These are phyloP conservation scores for Paraphysoderma sedebokerense DNA, from an alignment of 371 early-diverging fungal species.

Conservation along the genomic window DNA sequence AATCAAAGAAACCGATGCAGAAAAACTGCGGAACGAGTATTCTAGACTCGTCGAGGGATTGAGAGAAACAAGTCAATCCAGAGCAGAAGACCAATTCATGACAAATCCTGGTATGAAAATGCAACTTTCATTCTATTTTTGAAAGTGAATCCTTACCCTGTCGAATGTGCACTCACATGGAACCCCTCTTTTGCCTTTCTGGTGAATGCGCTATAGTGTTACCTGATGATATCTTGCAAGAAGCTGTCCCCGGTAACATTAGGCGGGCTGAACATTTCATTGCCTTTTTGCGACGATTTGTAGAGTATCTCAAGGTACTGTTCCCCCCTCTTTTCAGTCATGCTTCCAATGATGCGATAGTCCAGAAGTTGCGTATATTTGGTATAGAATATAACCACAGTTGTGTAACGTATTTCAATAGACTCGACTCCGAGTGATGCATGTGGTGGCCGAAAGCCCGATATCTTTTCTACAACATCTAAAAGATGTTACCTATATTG, in stretches of 20 bases:
- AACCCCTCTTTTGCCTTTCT: too few species aligned
- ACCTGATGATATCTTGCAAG: constrained; percentile 81
- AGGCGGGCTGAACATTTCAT: constrained; percentile 97
- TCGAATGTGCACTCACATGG: too few species aligned
- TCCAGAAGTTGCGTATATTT: too few species aligned
- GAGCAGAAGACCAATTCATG: constrained; percentile 24
- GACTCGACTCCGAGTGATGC: constrained; percentile 91
- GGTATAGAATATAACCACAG: too few species aligned
- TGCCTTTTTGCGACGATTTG: constrained; percentile 84
- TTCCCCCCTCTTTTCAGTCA: not conserved
- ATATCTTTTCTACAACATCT: constrained; percentile 81
- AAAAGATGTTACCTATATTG: constrained; percentile 84
- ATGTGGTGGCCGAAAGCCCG: constrained; percentile 94
- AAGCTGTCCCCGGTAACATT: constrained; percentile 97
- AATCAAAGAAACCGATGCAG: constrained; percentile 69
- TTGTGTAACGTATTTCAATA: too few species aligned
- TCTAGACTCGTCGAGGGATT: constrained; percentile 62
- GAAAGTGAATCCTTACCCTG: too few species aligned
- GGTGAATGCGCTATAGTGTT: too few species aligned
- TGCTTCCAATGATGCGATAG: constrained; percentile 5
- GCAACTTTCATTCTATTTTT: too few species aligned
- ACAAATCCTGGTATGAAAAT: constrained; percentile 30
- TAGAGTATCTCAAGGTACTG: constrained; percentile 91
- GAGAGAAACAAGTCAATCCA: constrained; percentile 5
- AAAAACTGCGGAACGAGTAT: constrained; percentile 77